Evolutionary conservation across 768 basidiomycete species (phyloP), one percentile per base, ranked within the genome.

Genomic region (Suillus americanus): DNA sequence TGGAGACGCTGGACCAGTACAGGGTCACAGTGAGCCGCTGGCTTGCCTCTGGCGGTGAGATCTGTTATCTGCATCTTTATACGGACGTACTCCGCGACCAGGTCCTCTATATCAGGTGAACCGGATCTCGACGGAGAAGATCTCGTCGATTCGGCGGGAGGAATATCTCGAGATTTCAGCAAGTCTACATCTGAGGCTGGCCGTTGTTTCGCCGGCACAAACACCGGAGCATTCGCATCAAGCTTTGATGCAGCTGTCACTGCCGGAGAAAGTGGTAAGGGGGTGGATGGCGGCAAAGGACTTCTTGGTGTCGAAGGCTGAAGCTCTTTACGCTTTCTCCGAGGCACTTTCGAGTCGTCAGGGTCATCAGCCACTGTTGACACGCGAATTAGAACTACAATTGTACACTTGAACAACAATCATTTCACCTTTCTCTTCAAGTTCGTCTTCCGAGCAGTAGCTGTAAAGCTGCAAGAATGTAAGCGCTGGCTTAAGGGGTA

Each of bases 361-460:
- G 51, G 40, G 30, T 48, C 33, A 57, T 38, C 62, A 20, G 40
- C 23, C 37, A 35, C 64, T 65, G 37, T 40, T 64, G 23, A 65
- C 18, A 45, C 5, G 12, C 20, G 2, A 54, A 35, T 63, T 14
- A 64, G 41, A 25, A 18, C 51, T 65, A 65, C 53, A 25, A 28
- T 33, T 13, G 14, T 13, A 35, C 14, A 53, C 33, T 48, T 63
- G 37, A 55, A 1, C 63, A 48, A 41, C 62, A 53, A 16, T 45
- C 23, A 5, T 66, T 74, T 57, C 69, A 82, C 83, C 73, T 70
- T 76, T 74, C 7, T 76, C 78, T 55, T 76, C 76, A 2, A 91
- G 76, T 66, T 91, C 90, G 50, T 84, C 83, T 63, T 87, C 83
- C 12, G 84, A 71, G 71, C 87, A 90, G 74, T 89, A 83, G 7